Evolutionary conservation across 192 early-diverging fungal genomes (phyloP).

Genomic region (Podila clonocystis): DNA sequence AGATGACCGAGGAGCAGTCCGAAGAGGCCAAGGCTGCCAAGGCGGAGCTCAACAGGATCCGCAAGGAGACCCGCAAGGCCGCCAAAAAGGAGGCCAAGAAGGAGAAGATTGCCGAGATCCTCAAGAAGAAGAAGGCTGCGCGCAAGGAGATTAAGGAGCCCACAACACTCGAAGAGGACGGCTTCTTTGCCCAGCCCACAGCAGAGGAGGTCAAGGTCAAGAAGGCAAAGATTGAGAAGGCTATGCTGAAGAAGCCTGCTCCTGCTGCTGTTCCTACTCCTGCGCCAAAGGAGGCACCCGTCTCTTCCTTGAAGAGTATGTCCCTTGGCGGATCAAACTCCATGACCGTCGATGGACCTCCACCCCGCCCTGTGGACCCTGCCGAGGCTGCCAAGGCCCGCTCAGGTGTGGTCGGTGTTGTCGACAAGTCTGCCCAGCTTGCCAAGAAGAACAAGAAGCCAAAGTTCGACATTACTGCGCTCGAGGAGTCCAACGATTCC

Average conservation of each 20-base stretch:
- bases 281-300: neutral
- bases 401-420: conserved; percentile 56
- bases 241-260: neutral
- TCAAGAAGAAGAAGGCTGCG: conserved; percentile 37
- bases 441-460: conserved; percentile 56
- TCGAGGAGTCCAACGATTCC: conserved; percentile 53
- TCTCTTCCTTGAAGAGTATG: neutral
- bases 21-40: conserved; percentile 23
- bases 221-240: conserved; percentile 38
- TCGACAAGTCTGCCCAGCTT: conserved; percentile 57
- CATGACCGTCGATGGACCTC: neutral
- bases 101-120: conserved; percentile 18
- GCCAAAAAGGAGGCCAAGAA: conserved; percentile 40
- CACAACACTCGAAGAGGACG: conserved; percentile 29
- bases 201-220: conserved; percentile 36
- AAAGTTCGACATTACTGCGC: conserved; percentile 53
- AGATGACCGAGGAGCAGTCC: conserved; percentile 34
- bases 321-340: neutral
- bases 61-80: conserved; percentile 25
- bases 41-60: conserved; percentile 24
- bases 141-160: conserved; percentile 47
- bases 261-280: conserved; percentile 2
- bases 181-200: conserved; percentile 45
- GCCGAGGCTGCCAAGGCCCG: conserved; percentile 37
- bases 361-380: conserved; percentile 17